These are phyloP conservation scores for Globisporangium spiculum DNA, from an alignment of 352 stramenopile genomes.

Conservation along the genomic window DNA sequence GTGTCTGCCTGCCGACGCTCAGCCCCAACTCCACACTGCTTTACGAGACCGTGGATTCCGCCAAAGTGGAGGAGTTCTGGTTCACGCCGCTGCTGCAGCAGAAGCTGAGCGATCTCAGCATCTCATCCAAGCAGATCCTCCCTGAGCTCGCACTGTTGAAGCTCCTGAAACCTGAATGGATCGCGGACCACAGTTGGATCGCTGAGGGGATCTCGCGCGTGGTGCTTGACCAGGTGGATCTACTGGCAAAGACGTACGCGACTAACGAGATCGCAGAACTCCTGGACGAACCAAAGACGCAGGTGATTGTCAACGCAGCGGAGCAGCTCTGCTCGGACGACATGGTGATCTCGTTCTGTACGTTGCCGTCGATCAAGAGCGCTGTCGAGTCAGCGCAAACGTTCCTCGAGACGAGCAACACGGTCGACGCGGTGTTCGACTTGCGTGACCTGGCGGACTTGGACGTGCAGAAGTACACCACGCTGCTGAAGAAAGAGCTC, in stretches of 20 bases:
- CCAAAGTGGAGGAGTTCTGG: neutral
- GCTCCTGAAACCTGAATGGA: neutral
- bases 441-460: neutral
- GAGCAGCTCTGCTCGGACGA: neutral
- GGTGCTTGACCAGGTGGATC: neutral
- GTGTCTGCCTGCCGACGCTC: neutral
- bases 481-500: constrained; percentile 2
- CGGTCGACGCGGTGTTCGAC: neutral
- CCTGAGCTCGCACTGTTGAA: neutral
- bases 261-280: neutral
- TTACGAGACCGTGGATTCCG: neutral
- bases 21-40: neutral
- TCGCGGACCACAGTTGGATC: neutral
- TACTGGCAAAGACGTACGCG: neutral
- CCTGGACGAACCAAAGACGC: neutral
- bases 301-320: neutral
- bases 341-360: neutral
- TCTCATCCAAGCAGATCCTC: constrained; percentile 1
- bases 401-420: neutral
- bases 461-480: constrained; percentile 5
- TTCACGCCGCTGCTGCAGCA: neutral
- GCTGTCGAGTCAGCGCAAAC: neutral
- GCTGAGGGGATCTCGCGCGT: neutral
- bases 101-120: neutral
- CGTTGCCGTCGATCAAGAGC: neutral